These are phyloP conservation scores for Acacia crassicarpa DNA, from an alignment of 306 rosid species.

Conservation along the genomic window DNA sequence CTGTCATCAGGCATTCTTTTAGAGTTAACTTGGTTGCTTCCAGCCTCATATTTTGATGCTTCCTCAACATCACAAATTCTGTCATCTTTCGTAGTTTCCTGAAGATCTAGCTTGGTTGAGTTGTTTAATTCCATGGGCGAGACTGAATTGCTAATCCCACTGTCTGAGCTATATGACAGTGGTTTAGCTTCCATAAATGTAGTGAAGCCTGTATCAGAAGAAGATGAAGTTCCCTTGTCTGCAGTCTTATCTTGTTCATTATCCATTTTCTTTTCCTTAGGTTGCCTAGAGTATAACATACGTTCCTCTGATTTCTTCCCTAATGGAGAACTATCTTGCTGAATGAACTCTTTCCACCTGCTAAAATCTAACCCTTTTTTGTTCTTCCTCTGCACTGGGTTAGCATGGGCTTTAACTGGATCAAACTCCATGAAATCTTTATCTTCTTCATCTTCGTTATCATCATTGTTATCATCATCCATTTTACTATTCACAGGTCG, in stretches of 20 bases:
- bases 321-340: constrained; percentile 37
- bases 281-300: constrained; percentile 12
- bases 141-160: constrained; percentile 3
- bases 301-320: constrained; percentile 35
- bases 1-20: constrained; percentile 24
- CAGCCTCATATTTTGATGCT: constrained; percentile 28
- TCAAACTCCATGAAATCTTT: constrained; percentile 45
- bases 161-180: constrained; percentile 19
- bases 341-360: constrained; percentile 59
- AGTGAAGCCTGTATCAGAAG: constrained; percentile 19
- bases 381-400: constrained; percentile 65
- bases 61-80: constrained; percentile 16
- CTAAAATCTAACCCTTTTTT: constrained; percentile 66
- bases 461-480: constrained; percentile 30
- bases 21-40: constrained; percentile 4
- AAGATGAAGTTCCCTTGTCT: constrained; percentile 37
- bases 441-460: constrained; percentile 49
- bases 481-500: constrained; percentile 48
- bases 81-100: constrained; percentile 17
- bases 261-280: constrained; percentile 28
- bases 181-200: constrained; percentile 25
- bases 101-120: constrained; percentile 29
- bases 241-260: constrained; percentile 29
- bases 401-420: constrained; percentile 52
- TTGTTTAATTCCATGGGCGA: constrained; percentile 42